Evolutionary conservation across 345 rosid genomes (phyloP), one percentile per base, ranked within the genome.

Genomic region (Gossypioides kirkii): DNA sequence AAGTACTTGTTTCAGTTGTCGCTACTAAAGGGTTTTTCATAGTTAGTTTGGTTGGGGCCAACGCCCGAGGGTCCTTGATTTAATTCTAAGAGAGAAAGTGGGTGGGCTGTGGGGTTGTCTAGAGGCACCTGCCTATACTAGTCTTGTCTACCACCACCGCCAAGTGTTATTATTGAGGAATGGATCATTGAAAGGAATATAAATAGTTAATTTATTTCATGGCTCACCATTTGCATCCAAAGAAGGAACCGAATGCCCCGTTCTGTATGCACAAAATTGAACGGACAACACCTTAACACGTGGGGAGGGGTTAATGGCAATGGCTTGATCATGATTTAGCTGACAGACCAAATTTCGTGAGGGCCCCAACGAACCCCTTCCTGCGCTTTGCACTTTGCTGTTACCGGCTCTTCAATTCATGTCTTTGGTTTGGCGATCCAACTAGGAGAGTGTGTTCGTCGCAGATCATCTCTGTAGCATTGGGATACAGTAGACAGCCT

Each of bases 91-190:
- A 25, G 8, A 28, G 25, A 49, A 20, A 25, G 11, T 46, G 56
- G 41, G 59, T 49, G 72, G 43, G 72, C 72, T 10, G 45, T 68
- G 45, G 72, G 45, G 10, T 17, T 17, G 16, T 49, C 58, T 49
- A 17, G 32, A 26, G 25, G 45, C 71, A 68, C 59, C 72, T 28
- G 17, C 59, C 59, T 49, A 45, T 17, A 49, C 43, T 26, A 68
- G 59, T 68, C 58, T 16, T 68, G 72, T 49, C 59, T 28, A 47
- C 13, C 56, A 20, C 22, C 71, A 49, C 14, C 56, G 8, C 43
- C 58, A 25, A 26, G 14, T 68, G 71, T 26, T 17, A 68, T 47
- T 68, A 49, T 26, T 47, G 55, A 66, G 38, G 20, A 6, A 11
- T 12, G 18, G 54, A 22, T 32, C 38, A 32, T 22, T 11, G 69